phyloP scores from a whole-genome alignment of 495 filamentous ascomycete species.

The Penicillium turbatum region DNA sequence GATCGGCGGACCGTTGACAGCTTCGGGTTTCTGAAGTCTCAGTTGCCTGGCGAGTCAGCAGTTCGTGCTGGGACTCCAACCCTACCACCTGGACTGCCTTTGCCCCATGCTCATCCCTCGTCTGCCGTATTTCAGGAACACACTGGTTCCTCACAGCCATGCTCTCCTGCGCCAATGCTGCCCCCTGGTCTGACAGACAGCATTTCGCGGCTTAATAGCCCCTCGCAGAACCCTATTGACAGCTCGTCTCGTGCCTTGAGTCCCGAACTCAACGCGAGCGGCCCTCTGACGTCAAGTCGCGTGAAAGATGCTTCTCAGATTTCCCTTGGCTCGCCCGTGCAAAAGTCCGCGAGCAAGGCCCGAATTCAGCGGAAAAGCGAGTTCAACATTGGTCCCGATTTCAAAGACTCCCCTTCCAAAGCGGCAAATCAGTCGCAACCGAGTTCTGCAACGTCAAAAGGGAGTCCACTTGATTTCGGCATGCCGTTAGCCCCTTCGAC shows the following conservation, averaged over 20 bases:
- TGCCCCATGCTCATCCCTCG: conserved; percentile 51
- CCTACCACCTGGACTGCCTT: conserved; percentile 62
- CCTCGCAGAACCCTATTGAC: conserved; percentile 25
- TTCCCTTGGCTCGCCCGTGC: conserved; percentile 41
- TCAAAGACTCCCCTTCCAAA: conserved; percentile 17
- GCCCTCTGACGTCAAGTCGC: conserved; percentile 16
- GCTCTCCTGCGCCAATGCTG: conserved; percentile 29
- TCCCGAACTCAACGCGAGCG: conserved; percentile 11
- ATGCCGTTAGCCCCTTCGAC: conserved; percentile 20
- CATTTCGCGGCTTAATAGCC: conserved; percentile 29
- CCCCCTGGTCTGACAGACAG: conserved; percentile 30
- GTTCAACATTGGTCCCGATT: conserved; percentile 17
- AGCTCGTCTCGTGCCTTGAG: conserved; percentile 21
- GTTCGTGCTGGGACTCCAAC: conserved; percentile 52
- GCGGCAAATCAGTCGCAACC: conserved; percentile 12
- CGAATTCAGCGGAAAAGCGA: conserved; percentile 26
- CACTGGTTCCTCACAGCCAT: conserved; percentile 30
- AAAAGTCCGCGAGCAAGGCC: conserved; percentile 36
- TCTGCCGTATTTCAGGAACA: conserved; percentile 37
- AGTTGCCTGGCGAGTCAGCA: conserved; percentile 32
- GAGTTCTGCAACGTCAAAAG: conserved; percentile 14
- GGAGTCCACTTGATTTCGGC: conserved; percentile 33
- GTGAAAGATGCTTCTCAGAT: conserved; percentile 38
- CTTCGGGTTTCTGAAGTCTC: conserved; percentile 46
- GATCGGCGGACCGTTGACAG: conserved; percentile 37